These are phyloP conservation scores for Priceomyces medius DNA, from an alignment of 805 yeast genomes.

Conservation along the genomic window DNA sequence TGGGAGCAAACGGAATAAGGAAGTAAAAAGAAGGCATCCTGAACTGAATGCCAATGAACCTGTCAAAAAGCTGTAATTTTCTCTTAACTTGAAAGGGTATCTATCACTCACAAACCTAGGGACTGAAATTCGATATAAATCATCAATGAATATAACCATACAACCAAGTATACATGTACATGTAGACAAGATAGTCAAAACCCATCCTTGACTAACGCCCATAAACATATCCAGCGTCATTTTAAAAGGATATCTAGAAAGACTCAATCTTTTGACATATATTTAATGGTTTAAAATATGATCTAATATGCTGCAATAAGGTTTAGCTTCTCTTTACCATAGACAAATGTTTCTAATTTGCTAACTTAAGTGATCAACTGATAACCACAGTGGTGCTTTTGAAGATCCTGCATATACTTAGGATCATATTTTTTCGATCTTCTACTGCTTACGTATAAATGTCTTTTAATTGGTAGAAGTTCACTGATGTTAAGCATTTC, in stretches of 20 bases:
- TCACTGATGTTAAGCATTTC: no score
- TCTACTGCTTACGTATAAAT: no score
- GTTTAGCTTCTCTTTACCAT: no score
- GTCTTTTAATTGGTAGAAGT: no score
- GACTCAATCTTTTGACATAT: no score
- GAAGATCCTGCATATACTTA: not conserved
- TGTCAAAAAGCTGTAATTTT: constrained; percentile 64
- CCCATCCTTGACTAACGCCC: constrained; percentile 55
- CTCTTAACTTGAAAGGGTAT: constrained; percentile 52
- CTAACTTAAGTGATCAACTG: no score
- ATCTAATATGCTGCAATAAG: no score
- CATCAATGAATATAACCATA: constrained; percentile 60
- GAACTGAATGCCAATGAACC: constrained; percentile 74
- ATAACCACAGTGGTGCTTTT: not conserved
- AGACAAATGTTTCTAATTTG: no score
- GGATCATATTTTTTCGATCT: no score
- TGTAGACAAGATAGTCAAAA: constrained; percentile 63
- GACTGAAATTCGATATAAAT: constrained; percentile 41
- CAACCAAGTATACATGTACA: constrained; percentile 73
- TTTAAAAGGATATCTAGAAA: no score
- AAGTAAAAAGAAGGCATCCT: constrained; percentile 80
- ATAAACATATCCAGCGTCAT: constrained; percentile 5
- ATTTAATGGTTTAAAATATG: no score
- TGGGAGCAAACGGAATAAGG: constrained; percentile 77
- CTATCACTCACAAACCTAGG: constrained; percentile 40